These are phyloP conservation scores for Chaetomiaceae sp. DNA, from an alignment of 2,329 filamentous ascomycete species.

Conservation along the genomic window DNA sequence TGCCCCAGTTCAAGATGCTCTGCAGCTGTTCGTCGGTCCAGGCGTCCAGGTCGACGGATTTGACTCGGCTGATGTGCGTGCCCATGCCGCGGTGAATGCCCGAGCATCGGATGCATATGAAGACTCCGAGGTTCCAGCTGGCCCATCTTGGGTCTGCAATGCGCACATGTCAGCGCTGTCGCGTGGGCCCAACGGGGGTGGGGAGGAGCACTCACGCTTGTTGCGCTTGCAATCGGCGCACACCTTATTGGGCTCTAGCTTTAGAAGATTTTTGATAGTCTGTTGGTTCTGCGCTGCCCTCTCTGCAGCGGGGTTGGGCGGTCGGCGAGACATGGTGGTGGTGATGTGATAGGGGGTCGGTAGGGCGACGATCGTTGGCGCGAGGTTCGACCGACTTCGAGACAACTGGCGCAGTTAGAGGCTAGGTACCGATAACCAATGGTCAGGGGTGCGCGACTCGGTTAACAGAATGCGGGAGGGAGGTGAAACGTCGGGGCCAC, in stretches of 20 bases:
- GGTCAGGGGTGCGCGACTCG: no score
- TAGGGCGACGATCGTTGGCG: background rate
- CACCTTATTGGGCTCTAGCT: slow-evolving; percentile 90
- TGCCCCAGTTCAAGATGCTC: slow-evolving; percentile 92
- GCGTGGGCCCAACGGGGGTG: background rate
- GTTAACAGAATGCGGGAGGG: no score
- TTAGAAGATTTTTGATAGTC: slow-evolving; percentile 90
- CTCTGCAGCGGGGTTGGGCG: slow-evolving; percentile 69
- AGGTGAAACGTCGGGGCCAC: background rate
- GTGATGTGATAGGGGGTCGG: background rate
- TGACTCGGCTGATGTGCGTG: slow-evolving; percentile 95
- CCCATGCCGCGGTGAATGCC: slow-evolving; percentile 99
- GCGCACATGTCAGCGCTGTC: slow-evolving; percentile 2
- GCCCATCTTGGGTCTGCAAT: slow-evolving; percentile 88
- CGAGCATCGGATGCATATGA: slow-evolving; percentile 96
- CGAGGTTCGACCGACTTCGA: background rate
- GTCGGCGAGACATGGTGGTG: slow-evolving; percentile 65
- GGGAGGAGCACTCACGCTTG: slow-evolving; percentile 60
- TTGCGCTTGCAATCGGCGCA: slow-evolving; percentile 99
- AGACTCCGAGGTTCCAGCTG: slow-evolving; percentile 96
- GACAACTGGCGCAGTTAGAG: no score
- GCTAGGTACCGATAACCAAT: background rate
- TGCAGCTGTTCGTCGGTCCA: slow-evolving; percentile 98
- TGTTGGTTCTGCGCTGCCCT: slow-evolving; percentile 83
- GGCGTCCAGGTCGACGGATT: slow-evolving; percentile 93